phyloP scores from a whole-genome alignment of 1,139 yeast species.

The Komagataea norvegica region DNA sequence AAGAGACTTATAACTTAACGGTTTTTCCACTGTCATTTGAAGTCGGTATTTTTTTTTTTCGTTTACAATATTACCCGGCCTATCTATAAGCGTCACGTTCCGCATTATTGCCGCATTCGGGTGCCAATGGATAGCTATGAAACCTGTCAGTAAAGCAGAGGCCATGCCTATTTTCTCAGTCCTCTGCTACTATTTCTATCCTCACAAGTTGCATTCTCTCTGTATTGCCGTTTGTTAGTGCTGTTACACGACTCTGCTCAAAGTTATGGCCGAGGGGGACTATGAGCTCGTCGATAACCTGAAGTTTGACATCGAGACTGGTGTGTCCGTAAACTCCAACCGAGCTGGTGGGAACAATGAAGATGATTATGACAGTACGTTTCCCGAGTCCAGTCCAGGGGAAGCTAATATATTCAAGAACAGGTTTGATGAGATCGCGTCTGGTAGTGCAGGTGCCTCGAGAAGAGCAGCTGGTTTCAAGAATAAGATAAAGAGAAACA shows the following conservation, averaged over 20 bases:
- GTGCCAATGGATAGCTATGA: slow-evolving; percentile 8
- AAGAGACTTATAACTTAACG: neutral
- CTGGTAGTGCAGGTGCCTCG: neutral
- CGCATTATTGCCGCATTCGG: slow-evolving; percentile 12
- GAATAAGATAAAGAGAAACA: slow-evolving; percentile 7
- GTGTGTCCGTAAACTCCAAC: slow-evolving; percentile 1
- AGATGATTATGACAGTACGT: slow-evolving; percentile 2
- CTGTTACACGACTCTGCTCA: neutral
- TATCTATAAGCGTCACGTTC: neutral
- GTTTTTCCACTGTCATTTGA: neutral
- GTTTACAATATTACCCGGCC: slow-evolving; percentile 2
- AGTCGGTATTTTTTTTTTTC: neutral
- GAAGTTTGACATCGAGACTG: slow-evolving; percentile 17
- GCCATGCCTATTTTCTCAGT: too few relatives aligned
- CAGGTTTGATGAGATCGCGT: slow-evolving; percentile 19
- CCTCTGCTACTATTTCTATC: too few relatives aligned
- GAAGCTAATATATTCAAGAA: slow-evolving; percentile 13
- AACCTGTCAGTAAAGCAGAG: slow-evolving; percentile 4
- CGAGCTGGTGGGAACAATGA: neutral
- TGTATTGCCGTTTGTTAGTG: neutral
- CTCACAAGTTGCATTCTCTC: too few relatives aligned
- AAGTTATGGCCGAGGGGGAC: slow-evolving; percentile 3
- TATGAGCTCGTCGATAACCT: slow-evolving; percentile 21
- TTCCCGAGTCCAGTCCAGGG: slow-evolving; percentile 6
- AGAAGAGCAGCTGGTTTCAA: neutral